Evolutionary conservation across 2,329 filamentous ascomycete species (phyloP), one percentile per base, ranked within the genome.

Genomic region (Dendryphion nanum): DNA sequence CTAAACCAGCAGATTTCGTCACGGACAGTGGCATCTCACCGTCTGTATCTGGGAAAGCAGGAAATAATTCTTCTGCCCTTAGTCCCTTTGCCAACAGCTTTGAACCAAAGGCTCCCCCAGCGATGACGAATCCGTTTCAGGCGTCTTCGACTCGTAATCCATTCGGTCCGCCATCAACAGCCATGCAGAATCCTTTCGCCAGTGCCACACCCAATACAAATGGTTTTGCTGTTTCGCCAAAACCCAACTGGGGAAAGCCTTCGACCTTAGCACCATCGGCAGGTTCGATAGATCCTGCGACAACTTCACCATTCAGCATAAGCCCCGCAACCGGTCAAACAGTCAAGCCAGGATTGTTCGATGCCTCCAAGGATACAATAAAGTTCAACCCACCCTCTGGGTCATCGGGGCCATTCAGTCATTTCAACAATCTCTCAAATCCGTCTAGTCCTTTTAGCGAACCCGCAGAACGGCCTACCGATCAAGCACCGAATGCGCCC

Each of bases 341-440:
- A 14, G 33, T 47, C 3, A 48, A 53, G n/a, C 47, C 58, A 26
- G 58, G 58, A 13, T 15, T 59, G 0, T 65, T 63, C 24, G 53
- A 65, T 41, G 38, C 52, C 6, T 46, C 49, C 0, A 59, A 55
- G 19, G 48, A 60, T 17, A 3, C 42, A 13, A 54, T 63, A 21
- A 49, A 54, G 12, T 65, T 65, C 24, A 47, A 49, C 13, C 2
- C 31, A 4, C 31, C 31, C 10, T 10, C 16, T 21, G 31, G 16
- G 3, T 8, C 16, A 13, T 14, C 12, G 10, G 16, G 4, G 2
- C 15, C 15, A 10, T 30, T 30, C 29, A 26, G n/a, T n/a, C n/a
- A n/a, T n/a, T n/a, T n/a, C n/a, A 26, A 26, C 23, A 8, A 26
- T 26, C 23, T n/a, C n/a, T n/a, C 8, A 26, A 26, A 26, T n/a